phyloP scores from a whole-genome alignment of 2,329 filamentous ascomycete species.

The Trichophyton schoenleinii region DNA sequence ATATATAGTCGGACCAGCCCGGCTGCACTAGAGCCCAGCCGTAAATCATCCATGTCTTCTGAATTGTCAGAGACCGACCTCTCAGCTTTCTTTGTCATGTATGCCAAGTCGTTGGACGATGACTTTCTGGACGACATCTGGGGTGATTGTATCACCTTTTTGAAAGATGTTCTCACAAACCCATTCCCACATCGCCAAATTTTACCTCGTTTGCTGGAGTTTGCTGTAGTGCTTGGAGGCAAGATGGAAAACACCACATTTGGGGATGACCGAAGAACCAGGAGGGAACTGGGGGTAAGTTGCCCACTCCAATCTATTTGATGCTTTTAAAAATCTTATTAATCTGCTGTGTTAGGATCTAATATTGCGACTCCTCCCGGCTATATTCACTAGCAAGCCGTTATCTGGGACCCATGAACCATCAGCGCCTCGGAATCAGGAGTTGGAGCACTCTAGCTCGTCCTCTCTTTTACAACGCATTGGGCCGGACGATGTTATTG shows the following conservation, averaged over 20 bases:
- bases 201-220: conserved; percentile 71
- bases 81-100: conserved; percentile 79
- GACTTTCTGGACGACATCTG: conserved; percentile 98
- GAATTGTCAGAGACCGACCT: conserved; percentile 72
- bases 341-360: conserved; percentile 51
- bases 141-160: conserved; percentile 82
- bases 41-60: conserved; percentile 80
- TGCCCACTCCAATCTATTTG: no score
- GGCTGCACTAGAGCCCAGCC: conserved; percentile 58
- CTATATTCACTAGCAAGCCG: conserved; percentile 85
- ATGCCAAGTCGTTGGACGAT: conserved; percentile 80
- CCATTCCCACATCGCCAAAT: conserved; percentile 91
- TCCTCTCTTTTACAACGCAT: conserved; percentile 22
- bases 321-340: no score
- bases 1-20: conserved; percentile 92
- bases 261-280: conserved; percentile 85
- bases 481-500: conserved; percentile 61
- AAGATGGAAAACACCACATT: conserved; percentile 98
- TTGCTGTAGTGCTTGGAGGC: conserved; percentile 76
- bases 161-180: conserved; percentile 80
- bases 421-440: conserved; percentile 28
- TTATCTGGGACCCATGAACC: conserved; percentile 55
- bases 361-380: conserved; percentile 73
- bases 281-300: conserved; percentile 72
- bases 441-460: conserved; percentile 25